Evolutionary conservation across 305 asterid species (phyloP).

Genomic region (Nicotiana rustica): DNA sequence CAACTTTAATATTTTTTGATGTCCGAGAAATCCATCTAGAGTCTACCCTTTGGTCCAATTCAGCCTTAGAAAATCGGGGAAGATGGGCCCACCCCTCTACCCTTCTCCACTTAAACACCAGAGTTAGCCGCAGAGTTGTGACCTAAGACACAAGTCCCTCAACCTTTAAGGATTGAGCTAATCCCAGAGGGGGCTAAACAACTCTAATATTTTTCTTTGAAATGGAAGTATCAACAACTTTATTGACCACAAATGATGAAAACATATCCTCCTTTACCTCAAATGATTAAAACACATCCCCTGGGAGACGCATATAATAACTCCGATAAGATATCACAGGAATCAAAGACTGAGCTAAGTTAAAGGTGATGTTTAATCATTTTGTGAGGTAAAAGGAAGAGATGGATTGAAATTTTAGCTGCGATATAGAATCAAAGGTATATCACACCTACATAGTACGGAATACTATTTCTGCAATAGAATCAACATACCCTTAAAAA

Average conservation of each 20-base stretch:
- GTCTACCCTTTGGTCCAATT: too few relatives aligned
- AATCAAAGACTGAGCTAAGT: background rate
- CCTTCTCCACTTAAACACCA: too few relatives aligned
- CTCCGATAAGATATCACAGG: background rate
- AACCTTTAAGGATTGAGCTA: too few relatives aligned
- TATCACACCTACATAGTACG: background rate
- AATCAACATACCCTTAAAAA: slow-evolving; percentile 4
- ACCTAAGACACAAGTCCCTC: too few relatives aligned
- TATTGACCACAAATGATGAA: slow-evolving; percentile 1
- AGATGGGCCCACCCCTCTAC: too few relatives aligned
- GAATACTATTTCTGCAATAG: background rate
- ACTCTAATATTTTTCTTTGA: background rate
- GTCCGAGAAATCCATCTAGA: too few relatives aligned
- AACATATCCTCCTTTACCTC: background rate
- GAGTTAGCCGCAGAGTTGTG: too few relatives aligned
- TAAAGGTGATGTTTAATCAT: slow-evolving; percentile 2
- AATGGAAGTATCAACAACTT: background rate
- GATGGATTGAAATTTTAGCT: background rate
- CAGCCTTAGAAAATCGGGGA: too few relatives aligned
- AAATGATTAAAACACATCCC: background rate
- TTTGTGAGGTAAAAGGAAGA: slow-evolving; percentile 12
- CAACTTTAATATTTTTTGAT: background rate
- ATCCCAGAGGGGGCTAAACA: too few relatives aligned
- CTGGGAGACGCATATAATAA: too few relatives aligned
- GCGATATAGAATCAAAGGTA: background rate